A percentile compares a stretch with the other conserved stretches of the same genome.
phyloP scores from a whole-genome alignment of 1,139 yeast genomes.

The Pichia terricola region DNA sequence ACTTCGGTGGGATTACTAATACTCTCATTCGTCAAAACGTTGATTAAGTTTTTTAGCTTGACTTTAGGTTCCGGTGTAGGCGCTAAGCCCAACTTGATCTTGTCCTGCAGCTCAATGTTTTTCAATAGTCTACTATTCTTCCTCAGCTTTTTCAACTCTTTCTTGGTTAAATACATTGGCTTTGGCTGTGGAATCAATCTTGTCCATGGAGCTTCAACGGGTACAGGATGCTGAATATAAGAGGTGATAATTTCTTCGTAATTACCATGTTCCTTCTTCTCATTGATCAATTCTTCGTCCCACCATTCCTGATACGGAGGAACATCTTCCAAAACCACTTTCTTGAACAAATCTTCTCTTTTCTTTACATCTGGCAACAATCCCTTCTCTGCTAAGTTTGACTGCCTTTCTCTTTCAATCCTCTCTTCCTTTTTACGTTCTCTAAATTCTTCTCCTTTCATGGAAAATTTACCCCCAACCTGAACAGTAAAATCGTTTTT shows the following conservation, averaged over 20 bases:
- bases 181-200: slow-evolving; percentile 31
- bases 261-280: slow-evolving; percentile 21
- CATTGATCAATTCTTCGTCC: slow-evolving; percentile 45
- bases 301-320: slow-evolving; percentile 79
- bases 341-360: slow-evolving; percentile 43
- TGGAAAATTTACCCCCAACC: slow-evolving; percentile 38
- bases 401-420: slow-evolving; percentile 17
- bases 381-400: slow-evolving; percentile 26
- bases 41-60: slow-evolving; percentile 73
- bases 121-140: slow-evolving; percentile 57
- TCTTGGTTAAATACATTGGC: slow-evolving; percentile 59
- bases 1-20: slow-evolving; percentile 83
- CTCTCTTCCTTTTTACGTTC: slow-evolving; percentile 29
- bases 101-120: slow-evolving; percentile 66
- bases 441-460: slow-evolving; percentile 44
- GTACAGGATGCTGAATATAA: slow-evolving; percentile 79
- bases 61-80: slow-evolving; percentile 90
- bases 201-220: slow-evolving; percentile 48
- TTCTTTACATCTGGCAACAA: slow-evolving; percentile 36
- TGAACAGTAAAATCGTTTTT: slow-evolving; percentile 20
- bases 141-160: slow-evolving; percentile 67
- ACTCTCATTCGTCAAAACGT: slow-evolving; percentile 78
- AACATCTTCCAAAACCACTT: slow-evolving; percentile 18
- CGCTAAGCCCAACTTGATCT: slow-evolving; percentile 70
- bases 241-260: slow-evolving; percentile 29